Evolutionary conservation across 2,329 filamentous ascomycete species (phyloP), one percentile per base, ranked within the genome.

Genomic region (Rutstroemia sp.): DNA sequence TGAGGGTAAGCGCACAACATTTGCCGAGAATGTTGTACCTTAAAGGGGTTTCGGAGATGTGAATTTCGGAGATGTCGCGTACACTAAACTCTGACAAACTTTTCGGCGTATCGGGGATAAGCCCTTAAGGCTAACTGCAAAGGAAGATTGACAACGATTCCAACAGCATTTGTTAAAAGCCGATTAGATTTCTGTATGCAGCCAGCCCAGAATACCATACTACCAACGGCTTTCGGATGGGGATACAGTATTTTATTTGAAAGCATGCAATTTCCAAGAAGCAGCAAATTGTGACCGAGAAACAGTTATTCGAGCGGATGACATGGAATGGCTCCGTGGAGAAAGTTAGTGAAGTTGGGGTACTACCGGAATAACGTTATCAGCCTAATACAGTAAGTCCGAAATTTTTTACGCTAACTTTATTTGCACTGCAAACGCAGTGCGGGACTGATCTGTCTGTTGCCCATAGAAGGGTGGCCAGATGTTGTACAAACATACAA

Each of bases 21-120:
- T 54, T 42, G 21, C 45, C 25, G 30, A 25, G 30, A 27, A 34
- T 48, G 27, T 48, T 48, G 30, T 54, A 23, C 30, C 37, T 48
- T 48, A 7, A 54, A 21, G 45, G 52, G 45, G 52, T 23, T 54
- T 54, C 52, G 52, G 45, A 49, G 37, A 49, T 54, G 52, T 54
- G 23, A 16, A 47, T 27, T 47, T 46, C 44, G 44, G 44, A 46
- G 44, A 46, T 44, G 5, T 55, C 23, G 34, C 23, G 44, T 23
- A 27, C 19, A 37, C 52, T 54, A 55, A 55, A 49, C 23, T 44
- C 45, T 55, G 52, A 55, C 46, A 25, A 44, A 34, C 7, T 10
- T 21, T 42, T 55, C 52, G 52, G 52, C 9, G 46, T 55, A 46
- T 46, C 44, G 44, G 44, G 5, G 44, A 23, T 46, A 46, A 27